Evolutionary conservation across 345 rosid species (phyloP).

Genomic region (Salix udensis): DNA sequence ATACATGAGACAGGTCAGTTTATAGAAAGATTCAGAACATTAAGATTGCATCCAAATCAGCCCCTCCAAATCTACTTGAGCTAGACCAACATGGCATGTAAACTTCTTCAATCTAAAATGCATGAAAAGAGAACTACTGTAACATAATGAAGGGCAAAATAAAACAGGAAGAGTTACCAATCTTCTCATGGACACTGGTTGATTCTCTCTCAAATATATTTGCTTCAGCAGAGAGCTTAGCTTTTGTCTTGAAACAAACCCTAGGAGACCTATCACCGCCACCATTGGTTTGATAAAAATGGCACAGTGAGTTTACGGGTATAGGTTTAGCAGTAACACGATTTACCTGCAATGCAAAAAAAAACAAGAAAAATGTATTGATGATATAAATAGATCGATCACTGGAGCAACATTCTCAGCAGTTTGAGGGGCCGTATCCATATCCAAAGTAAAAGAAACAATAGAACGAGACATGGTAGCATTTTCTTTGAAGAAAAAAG

Average conservation of each 20-base stretch:
- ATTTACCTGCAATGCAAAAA: slow-evolving; percentile 26
- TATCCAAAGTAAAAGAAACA: too few relatives aligned
- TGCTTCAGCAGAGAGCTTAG: slow-evolving; percentile 48
- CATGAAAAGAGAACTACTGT: background rate
- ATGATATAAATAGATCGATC: background rate
- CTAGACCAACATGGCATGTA: too few relatives aligned
- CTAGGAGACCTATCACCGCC: slow-evolving; percentile 27
- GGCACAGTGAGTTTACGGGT: slow-evolving; percentile 20
- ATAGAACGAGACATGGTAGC: too few relatives aligned
- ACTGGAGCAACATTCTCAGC: too few relatives aligned
- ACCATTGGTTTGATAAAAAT: slow-evolving; percentile 17
- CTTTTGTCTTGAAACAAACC: slow-evolving; percentile 38
- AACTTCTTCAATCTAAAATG: too few relatives aligned
- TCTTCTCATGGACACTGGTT: slow-evolving; percentile 28
- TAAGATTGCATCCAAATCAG: background rate
- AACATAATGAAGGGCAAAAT: background rate
- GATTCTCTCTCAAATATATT: slow-evolving; percentile 48
- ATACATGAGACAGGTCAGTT: background rate
- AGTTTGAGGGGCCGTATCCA: too few relatives aligned
- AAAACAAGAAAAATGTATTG: background rate
- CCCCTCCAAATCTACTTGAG: too few relatives aligned
- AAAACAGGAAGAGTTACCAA: slow-evolving; percentile 34
- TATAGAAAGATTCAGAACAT: background rate
- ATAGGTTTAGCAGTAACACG: slow-evolving; percentile 18
- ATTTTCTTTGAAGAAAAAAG: too few relatives aligned